A percentile compares a stretch with the other conserved stretches of the same genome.
phyloP scores from a whole-genome alignment of 306 rosid genomes.

The Dryas octopetala region DNA sequence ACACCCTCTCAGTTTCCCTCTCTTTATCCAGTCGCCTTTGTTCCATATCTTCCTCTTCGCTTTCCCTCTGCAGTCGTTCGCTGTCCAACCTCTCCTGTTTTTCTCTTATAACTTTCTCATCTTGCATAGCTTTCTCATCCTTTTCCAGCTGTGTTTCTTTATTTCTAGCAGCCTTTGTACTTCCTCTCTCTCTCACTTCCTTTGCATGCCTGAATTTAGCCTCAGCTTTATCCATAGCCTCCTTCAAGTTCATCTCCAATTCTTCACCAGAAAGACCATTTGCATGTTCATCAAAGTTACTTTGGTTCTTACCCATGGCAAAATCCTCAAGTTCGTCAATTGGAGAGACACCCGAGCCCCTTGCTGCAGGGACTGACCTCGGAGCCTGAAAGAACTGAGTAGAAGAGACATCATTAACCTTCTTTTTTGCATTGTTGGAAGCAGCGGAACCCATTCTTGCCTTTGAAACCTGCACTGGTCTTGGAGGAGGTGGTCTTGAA shows the following conservation, averaged over 20 bases:
- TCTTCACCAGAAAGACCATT: constrained; percentile 73
- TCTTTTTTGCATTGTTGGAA: constrained; percentile 56
- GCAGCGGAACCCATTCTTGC: constrained; percentile 45
- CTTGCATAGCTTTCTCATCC: constrained; percentile 51
- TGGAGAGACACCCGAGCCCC: constrained; percentile 49
- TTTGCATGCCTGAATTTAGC: constrained; percentile 90
- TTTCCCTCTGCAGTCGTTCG: constrained; percentile 63
- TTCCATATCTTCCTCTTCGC: constrained; percentile 61
- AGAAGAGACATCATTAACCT: constrained; percentile 48
- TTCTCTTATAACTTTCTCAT: constrained; percentile 14
- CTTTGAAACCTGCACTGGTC: constrained; percentile 67
- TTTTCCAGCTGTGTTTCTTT: constrained; percentile 70
- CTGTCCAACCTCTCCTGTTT: constrained; percentile 63
- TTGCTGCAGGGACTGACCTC: constrained; percentile 47
- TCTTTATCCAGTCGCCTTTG: constrained; percentile 57
- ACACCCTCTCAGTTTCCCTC: constrained; percentile 54
- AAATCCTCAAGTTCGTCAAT: constrained; percentile 78
- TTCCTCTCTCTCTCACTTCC: constrained; percentile 90
- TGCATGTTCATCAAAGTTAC: constrained; percentile 51
- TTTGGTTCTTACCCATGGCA: constrained; percentile 55
- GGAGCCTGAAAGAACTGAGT: constrained; percentile 54
- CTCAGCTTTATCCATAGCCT: constrained; percentile 97
- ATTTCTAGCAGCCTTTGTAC: constrained; percentile 64
- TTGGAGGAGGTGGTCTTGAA: constrained; percentile 98
- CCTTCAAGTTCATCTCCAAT: constrained; percentile 88